These are phyloP conservation scores for Scheffersomyces titani DNA, from an alignment of 1,139 yeast genomes.

Conservation along the genomic window DNA sequence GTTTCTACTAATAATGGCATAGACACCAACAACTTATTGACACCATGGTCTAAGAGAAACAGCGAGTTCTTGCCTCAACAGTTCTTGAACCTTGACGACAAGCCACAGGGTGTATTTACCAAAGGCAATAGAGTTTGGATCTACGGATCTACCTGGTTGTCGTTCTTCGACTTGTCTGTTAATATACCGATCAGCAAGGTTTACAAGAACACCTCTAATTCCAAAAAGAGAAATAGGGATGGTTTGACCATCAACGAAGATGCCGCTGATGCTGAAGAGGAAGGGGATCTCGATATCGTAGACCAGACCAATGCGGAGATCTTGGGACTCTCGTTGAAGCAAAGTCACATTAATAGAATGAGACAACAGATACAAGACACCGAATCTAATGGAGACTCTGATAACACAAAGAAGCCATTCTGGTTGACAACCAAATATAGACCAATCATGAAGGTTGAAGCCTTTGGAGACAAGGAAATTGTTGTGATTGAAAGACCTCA, in stretches of 20 bases:
- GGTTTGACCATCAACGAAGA: constrained; percentile 52
- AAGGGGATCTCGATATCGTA: constrained; percentile 14
- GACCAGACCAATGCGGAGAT: constrained; percentile 33
- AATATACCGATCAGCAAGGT: constrained; percentile 52
- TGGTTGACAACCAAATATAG: constrained; percentile 79
- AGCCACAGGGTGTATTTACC: constrained; percentile 71
- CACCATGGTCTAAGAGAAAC: constrained; percentile 80
- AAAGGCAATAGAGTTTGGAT: constrained; percentile 61
- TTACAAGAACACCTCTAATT: constrained; percentile 22
- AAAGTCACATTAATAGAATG: constrained; percentile 30
- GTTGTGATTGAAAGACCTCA: constrained; percentile 79
- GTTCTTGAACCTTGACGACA: constrained; percentile 60
- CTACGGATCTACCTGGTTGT: constrained; percentile 86
- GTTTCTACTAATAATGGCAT: constrained; percentile 13
- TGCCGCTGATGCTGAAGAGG: constrained; percentile 26
- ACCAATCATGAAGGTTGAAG: constrained; percentile 66
- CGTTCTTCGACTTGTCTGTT: constrained; percentile 67
- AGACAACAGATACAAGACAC: constrained; percentile 29
- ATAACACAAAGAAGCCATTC: constrained; percentile 44
- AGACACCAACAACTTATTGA: constrained; percentile 39
- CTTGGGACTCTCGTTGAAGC: constrained; percentile 32
- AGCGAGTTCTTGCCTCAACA: constrained; percentile 73
- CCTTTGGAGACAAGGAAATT: constrained; percentile 57
- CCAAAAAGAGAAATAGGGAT: constrained; percentile 63
- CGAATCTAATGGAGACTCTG: constrained; percentile 17